phyloP scores from a whole-genome alignment of 2,329 filamentous ascomycete genomes.

The Fusarium pseudoanthophilum region DNA sequence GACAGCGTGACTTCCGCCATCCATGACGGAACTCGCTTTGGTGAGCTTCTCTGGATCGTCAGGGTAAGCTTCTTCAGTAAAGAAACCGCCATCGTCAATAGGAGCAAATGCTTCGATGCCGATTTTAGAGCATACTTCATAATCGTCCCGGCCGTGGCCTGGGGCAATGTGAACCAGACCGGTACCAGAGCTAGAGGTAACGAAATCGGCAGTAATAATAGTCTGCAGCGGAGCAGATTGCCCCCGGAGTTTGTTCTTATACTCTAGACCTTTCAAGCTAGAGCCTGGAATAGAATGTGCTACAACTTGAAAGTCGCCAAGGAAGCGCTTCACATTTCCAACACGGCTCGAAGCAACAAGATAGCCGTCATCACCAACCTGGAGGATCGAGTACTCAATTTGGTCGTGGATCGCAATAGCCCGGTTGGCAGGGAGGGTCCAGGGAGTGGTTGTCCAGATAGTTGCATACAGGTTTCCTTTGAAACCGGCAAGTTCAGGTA shows the following conservation, averaged over 20 bases:
- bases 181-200: slow-evolving; percentile 89
- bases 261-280: slow-evolving; percentile 72
- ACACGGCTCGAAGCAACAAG: slow-evolving; percentile 79
- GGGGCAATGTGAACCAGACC: slow-evolving; percentile 95
- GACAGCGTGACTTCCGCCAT: slow-evolving; percentile 75
- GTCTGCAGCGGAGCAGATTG: slow-evolving; percentile 67
- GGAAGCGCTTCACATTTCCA: slow-evolving; percentile 63
- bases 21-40: slow-evolving; percentile 75
- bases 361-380: slow-evolving; percentile 66
- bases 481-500: slow-evolving; percentile 52
- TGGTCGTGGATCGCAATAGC: slow-evolving; percentile 85
- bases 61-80: slow-evolving; percentile 83
- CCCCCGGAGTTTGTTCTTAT: slow-evolving; percentile 76
- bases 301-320: slow-evolving; percentile 65
- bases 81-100: slow-evolving; percentile 82
- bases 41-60: slow-evolving; percentile 72
- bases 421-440: slow-evolving; percentile 93
- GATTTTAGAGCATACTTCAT: slow-evolving; percentile 78
- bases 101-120: slow-evolving; percentile 83
- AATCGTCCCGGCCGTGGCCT: slow-evolving; percentile 97
- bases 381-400: slow-evolving; percentile 77
- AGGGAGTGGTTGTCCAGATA: slow-evolving; percentile 99
- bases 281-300: slow-evolving; percentile 69
- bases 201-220: slow-evolving; percentile 87
- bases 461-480: slow-evolving; percentile 73